phyloP scores from a whole-genome alignment of 192 early-diverging fungal genomes.

The Podila verticillata region DNA sequence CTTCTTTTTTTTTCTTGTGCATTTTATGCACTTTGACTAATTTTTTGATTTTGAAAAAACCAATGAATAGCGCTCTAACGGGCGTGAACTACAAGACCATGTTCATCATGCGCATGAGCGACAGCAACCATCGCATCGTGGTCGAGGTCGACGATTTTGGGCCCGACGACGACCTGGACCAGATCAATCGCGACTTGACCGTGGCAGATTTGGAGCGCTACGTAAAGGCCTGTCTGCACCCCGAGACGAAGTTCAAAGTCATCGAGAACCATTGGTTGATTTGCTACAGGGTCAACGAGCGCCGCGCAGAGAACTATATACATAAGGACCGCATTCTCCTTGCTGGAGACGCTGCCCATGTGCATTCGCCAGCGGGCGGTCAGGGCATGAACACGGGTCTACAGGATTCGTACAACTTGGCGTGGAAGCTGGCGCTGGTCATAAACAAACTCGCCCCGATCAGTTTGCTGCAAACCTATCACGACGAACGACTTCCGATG shows the following conservation, averaged over 20 bases:
- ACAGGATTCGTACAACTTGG: conserved; percentile 56
- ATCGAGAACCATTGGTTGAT: conserved; percentile 23
- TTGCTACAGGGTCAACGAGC: conserved; percentile 42
- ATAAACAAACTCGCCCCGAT: conserved; percentile 38
- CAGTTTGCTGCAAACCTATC: conserved; percentile 23
- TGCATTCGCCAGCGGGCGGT: conserved; percentile 50
- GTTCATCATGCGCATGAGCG: too few relatives aligned
- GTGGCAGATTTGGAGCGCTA: conserved; percentile 21
- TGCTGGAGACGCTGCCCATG: conserved; percentile 59
- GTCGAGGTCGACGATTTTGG: too few relatives aligned
- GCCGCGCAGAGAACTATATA: conserved; percentile 31
- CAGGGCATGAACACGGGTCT: conserved; percentile 56
- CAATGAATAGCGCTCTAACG: too few relatives aligned
- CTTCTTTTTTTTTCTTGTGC: neutral
- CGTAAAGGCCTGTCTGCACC: conserved; percentile 1
- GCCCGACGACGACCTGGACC: neutral
- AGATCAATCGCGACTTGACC: conserved; percentile 15
- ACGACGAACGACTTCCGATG: conserved; percentile 37
- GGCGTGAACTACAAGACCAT: too few relatives aligned
- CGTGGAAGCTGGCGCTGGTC: conserved; percentile 59
- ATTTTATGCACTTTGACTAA: too few relatives aligned
- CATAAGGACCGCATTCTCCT: conserved; percentile 51
- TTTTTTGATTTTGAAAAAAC: too few relatives aligned
- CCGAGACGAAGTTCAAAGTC: conserved; percentile 26
- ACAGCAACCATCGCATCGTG: too few relatives aligned